These are phyloP conservation scores for Suillus lakei DNA, from an alignment of 768 basidiomycete genomes.

Conservation along the genomic window DNA sequence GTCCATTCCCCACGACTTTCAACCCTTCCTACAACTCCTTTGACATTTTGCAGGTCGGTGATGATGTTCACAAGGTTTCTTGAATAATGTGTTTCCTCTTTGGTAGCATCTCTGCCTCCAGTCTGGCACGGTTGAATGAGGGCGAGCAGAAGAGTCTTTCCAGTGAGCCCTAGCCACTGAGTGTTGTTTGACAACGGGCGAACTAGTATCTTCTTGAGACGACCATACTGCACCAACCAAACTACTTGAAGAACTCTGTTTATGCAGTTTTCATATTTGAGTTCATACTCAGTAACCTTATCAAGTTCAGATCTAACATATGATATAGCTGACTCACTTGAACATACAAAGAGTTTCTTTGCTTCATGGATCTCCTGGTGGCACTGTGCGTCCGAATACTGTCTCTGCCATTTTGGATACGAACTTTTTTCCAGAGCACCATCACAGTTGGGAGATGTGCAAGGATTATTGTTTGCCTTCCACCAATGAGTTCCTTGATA, in stretches of 20 bases:
- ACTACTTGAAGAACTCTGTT: not conserved
- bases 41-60: constrained; percentile 17
- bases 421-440: constrained; percentile 30
- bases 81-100: not conserved
- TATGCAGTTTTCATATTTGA: not conserved
- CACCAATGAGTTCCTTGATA: constrained; percentile 1
- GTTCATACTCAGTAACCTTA: constrained; percentile 14
- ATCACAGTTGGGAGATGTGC: constrained; percentile 1
- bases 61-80: constrained; percentile 8
- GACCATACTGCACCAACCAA: constrained; percentile 16
- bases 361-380: not conserved
- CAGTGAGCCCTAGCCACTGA: constrained; percentile 8
- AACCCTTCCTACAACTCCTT: constrained; percentile 16
- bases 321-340: constrained; percentile 13
- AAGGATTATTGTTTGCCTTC: not conserved
- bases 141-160: constrained; percentile 16
- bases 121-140: constrained; percentile 20
- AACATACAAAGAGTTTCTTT: constrained; percentile 15
- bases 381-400: constrained; percentile 16
- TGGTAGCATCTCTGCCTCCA: not conserved
- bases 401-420: constrained; percentile 31
- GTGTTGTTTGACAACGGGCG: constrained; percentile 11
- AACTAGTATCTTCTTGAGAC: constrained; percentile 21
- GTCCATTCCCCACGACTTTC: constrained; percentile 15
- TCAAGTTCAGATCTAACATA: constrained; percentile 8